phyloP scores from a whole-genome alignment of 2,329 filamentous ascomycete genomes.

The Raffaelea ambrosiae region DNA sequence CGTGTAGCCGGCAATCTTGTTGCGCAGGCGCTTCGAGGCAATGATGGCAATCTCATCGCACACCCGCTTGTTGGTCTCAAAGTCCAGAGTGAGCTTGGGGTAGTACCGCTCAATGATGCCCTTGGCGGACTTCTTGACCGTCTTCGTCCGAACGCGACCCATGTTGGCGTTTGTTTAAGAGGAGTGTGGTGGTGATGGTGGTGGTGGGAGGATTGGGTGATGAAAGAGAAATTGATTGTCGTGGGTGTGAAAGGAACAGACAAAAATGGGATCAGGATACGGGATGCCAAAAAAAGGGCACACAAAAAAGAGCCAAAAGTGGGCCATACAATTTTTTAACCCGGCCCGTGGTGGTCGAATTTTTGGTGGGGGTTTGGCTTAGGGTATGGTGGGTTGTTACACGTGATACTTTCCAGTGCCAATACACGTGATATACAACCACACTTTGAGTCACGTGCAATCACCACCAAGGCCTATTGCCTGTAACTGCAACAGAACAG shows the following conservation, averaged over 20 bases:
- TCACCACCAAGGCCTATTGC: too few relatives aligned
- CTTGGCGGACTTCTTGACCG: constrained; percentile 79
- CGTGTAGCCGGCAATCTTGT: constrained; percentile 99
- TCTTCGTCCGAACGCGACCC: constrained; percentile 65
- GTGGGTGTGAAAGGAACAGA: neutral
- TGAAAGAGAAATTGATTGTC: too few relatives aligned
- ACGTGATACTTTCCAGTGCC: too few relatives aligned
- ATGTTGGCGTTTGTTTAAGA: constrained; percentile 44
- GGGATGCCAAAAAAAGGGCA: too few relatives aligned
- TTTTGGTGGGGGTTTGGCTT: neutral
- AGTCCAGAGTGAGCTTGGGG: constrained; percentile 96
- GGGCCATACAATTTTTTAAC: neutral
- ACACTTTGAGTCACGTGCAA: too few relatives aligned
- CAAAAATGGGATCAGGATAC: too few relatives aligned
- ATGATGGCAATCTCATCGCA: constrained; percentile 99
- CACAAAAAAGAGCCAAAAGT: too few relatives aligned
- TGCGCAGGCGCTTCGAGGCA: constrained; percentile 95
- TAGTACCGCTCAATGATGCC: constrained; percentile 99
- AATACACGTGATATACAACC: too few relatives aligned
- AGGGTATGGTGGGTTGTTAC: neutral
- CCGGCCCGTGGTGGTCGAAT: constrained; percentile 1
- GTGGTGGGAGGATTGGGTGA: constrained; percentile 1
- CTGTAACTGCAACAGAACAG: too few relatives aligned
- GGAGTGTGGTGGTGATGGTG: constrained; percentile 15
- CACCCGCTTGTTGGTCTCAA: constrained; percentile 84